These are phyloP conservation scores for Boletus sp. DNA, from an alignment of 1,284 basidiomycete genomes.

Conservation along the genomic window DNA sequence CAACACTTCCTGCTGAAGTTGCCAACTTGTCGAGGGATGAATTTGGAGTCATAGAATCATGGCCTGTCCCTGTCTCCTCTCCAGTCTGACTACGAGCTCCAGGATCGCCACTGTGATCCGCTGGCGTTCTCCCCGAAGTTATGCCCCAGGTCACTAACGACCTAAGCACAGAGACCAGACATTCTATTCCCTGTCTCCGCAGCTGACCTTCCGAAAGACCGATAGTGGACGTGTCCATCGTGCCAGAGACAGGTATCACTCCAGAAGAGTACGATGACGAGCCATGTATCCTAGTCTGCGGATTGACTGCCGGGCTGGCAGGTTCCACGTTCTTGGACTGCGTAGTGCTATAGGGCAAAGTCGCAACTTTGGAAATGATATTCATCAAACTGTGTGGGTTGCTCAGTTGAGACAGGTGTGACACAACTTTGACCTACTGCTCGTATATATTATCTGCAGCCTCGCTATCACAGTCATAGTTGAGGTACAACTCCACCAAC, in stretches of 20 bases:
- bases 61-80: conserved; percentile 50
- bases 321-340: conserved; percentile 54
- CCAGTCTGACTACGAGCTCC: conserved; percentile 42
- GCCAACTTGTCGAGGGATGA: conserved; percentile 49
- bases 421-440: conserved; percentile 47
- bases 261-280: conserved; percentile 58
- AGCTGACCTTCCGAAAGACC: conserved; percentile 81
- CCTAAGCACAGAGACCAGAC: conserved; percentile 80
- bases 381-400: conserved; percentile 75
- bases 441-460: conserved; percentile 96
- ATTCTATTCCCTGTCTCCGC: conserved; percentile 85
- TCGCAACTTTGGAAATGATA: conserved; percentile 87
- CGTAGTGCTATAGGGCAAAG: conserved; percentile 58
- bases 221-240: conserved; percentile 60
- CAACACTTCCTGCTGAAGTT: conserved; percentile 41
- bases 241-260: conserved; percentile 63
- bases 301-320: conserved; percentile 53
- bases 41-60: conserved; percentile 53
- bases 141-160: conserved; percentile 91
- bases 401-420: conserved; percentile 8
- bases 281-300: conserved; percentile 49
- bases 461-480: conserved; percentile 94
- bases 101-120: conserved; percentile 43
- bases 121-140: conserved; percentile 45
- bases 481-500: conserved; percentile 94